These are phyloP conservation scores for Myrica gale DNA, from an alignment of 306 rosid genomes.

Conservation along the genomic window DNA sequence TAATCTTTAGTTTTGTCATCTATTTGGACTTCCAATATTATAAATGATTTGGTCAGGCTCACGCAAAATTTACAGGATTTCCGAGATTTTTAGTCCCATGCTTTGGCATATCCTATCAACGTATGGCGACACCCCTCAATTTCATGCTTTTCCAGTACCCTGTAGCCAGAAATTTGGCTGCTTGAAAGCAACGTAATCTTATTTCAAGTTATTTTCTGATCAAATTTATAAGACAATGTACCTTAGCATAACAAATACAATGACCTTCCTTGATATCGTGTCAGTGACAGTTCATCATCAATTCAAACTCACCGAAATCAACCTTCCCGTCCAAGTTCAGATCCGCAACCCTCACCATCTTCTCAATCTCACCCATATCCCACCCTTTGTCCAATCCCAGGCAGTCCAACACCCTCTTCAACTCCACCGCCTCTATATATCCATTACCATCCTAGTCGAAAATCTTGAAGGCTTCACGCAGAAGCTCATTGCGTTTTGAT, in stretches of 20 bases:
- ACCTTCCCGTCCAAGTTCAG: constrained; percentile 86
- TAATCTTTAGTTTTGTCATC: not conserved
- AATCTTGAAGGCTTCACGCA: constrained; percentile 72
- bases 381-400: constrained; percentile 83
- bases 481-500: constrained; percentile 47
- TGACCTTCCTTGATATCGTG: not conserved
- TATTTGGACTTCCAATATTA: not conserved
- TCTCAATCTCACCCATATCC: constrained; percentile 71
- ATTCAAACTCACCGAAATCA: constrained; percentile 78
- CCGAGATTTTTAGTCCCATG: not conserved
- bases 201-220: no score
- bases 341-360: constrained; percentile 77
- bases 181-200: no score
- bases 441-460: constrained; percentile 93
- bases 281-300: constrained; percentile 59
- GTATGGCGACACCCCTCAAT: no score
- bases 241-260: not conserved
- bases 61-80: not conserved
- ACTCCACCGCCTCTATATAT: constrained; percentile 77
- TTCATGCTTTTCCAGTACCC: no score
- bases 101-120: no score
- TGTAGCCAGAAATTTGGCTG: no score
- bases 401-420: constrained; percentile 88
- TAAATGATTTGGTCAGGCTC: not conserved
- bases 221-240: not conserved